Conservation (phyloP, 176 grass and related monocot species). For the Echinochloa phyllopogon region DNA sequence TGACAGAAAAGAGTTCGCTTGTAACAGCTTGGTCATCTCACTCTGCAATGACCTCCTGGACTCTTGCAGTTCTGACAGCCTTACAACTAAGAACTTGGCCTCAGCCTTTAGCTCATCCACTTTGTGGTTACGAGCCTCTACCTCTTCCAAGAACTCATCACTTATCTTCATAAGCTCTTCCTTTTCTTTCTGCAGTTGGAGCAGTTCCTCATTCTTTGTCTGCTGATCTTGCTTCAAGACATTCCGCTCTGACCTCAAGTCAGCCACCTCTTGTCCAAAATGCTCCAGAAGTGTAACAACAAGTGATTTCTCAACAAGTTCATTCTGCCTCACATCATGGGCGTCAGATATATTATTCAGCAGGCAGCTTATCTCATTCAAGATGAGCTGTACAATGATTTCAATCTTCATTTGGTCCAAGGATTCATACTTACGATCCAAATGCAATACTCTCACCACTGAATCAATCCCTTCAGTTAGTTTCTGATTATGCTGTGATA, state of each 20-base stretch:
- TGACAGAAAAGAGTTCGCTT: conserved; percentile 69
- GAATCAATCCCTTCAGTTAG: conserved; percentile 65
- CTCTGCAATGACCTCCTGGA: conserved; percentile 66
- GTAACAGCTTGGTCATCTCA: conserved; percentile 65
- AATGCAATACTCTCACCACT: conserved; percentile 57
- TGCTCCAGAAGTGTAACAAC: conserved; percentile 88
- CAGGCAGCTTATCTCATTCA: conserved; percentile 73
- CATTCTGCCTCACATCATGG: conserved; percentile 77
- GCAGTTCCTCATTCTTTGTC: conserved; percentile 55
- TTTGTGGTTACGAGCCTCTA: conserved; percentile 58
- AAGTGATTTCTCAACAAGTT: conserved; percentile 86
- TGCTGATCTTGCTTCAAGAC: conserved; percentile 57
- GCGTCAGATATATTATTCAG: conserved; percentile 65
- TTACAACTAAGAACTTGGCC: conserved; percentile 68
- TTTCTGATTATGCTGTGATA: conserved; percentile 66
- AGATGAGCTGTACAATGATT: conserved; percentile 81
- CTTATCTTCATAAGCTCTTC: conserved; percentile 55
- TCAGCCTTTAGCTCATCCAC: conserved; percentile 75
- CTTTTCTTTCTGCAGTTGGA: conserved; percentile 56
- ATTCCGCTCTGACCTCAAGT: conserved; percentile 71
- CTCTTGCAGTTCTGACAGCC: conserved; percentile 77
- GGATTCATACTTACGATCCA: conserved; percentile 77
- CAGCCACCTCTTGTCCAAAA: conserved; percentile 77
- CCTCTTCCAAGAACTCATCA: conserved; percentile 62
- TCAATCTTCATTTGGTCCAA: conserved; percentile 80